Percentiles rank a stretch among this genome's conserved stretches.
Evolutionary conservation across 345 rosid species (phyloP).

Genomic region (Euphorbia lathyris): DNA sequence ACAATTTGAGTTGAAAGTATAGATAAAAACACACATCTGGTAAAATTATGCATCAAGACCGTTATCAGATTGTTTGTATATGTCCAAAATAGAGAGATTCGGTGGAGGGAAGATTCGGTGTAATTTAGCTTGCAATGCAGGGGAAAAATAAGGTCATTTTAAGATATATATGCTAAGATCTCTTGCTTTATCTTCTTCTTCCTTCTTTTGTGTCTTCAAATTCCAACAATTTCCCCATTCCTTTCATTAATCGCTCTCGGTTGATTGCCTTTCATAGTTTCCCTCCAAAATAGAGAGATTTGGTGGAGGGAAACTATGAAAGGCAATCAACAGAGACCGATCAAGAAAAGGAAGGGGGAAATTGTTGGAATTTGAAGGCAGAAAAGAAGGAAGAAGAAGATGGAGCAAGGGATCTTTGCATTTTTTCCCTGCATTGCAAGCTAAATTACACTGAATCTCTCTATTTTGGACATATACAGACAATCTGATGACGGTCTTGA

Average conservation of each 20-base stretch:
- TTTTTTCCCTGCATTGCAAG: constrained; percentile 46
- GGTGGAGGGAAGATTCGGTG: too few relatives aligned
- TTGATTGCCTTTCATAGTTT: constrained; percentile 14
- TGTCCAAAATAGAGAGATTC: constrained; percentile 16
- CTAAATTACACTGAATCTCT: constrained; percentile 23
- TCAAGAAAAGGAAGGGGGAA: constrained; percentile 5
- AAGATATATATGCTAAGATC: constrained; percentile 66
- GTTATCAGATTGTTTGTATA: constrained; percentile 30
- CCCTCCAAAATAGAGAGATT: too few relatives aligned
- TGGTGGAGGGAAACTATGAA: constrained; percentile 9
- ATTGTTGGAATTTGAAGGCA: constrained; percentile 17
- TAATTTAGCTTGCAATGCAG: constrained; percentile 45
- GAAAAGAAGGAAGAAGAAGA: constrained; percentile 20
- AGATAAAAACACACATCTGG: constrained; percentile 36
- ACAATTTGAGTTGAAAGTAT: constrained; percentile 20
- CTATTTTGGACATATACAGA: constrained; percentile 25
- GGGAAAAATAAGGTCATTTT: too few relatives aligned
- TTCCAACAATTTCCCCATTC: background rate
- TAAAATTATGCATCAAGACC: constrained; percentile 2
- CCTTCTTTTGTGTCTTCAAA: constrained; percentile 26
- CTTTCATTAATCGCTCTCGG: constrained; percentile 2
- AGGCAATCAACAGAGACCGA: constrained; percentile 16
- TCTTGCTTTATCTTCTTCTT: constrained; percentile 24
- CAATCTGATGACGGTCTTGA: constrained; percentile 25
- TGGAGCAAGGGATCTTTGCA: constrained; percentile 47